phyloP scores from a whole-genome alignment of 345 rosid genomes.

The Triadica sebifera region DNA sequence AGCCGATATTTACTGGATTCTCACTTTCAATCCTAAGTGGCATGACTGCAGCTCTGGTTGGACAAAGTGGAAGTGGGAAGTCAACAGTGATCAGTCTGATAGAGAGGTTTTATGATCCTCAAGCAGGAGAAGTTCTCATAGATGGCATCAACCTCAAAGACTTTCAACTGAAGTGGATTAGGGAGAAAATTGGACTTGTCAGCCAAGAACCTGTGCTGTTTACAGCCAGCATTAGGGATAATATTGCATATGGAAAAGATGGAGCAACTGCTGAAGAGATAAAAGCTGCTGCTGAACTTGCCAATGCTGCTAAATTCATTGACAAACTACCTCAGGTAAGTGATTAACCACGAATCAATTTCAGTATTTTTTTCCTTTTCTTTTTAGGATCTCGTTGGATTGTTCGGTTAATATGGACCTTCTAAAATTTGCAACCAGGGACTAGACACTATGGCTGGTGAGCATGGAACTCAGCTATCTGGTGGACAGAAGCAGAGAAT shows the following conservation, averaged over 20 bases:
- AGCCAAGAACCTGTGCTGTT: slow-evolving; percentile 55
- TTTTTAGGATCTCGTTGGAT: too few relatives aligned
- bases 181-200: slow-evolving; percentile 45
- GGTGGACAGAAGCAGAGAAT: slow-evolving; percentile 21
- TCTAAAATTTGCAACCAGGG: too few relatives aligned
- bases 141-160: slow-evolving; percentile 41
- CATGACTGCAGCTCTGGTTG: slow-evolving; percentile 44
- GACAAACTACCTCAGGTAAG: slow-evolving; percentile 32
- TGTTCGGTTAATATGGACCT: too few relatives aligned
- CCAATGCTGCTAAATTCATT: slow-evolving; percentile 36
- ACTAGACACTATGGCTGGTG: slow-evolving; percentile 19
- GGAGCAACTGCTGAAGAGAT: slow-evolving; percentile 34
- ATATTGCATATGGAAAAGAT: slow-evolving; percentile 43
- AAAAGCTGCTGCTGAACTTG: slow-evolving; percentile 34
- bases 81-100: slow-evolving; percentile 40
- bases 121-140: slow-evolving; percentile 44
- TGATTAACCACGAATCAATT: too few relatives aligned
- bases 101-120: slow-evolving; percentile 50
- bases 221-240: slow-evolving; percentile 41
- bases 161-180: slow-evolving; percentile 47
- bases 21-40: slow-evolving; percentile 40
- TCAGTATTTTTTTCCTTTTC: too few relatives aligned
- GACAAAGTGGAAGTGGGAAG: slow-evolving; percentile 63
- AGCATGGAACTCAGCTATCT: slow-evolving; percentile 20
- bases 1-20: slow-evolving; percentile 39